Percentiles rank a stretch among this genome's conserved stretches.
These are phyloP conservation scores for Chloris gayana DNA, from an alignment of 176 grass and related monocot species.

Conservation along the genomic window DNA sequence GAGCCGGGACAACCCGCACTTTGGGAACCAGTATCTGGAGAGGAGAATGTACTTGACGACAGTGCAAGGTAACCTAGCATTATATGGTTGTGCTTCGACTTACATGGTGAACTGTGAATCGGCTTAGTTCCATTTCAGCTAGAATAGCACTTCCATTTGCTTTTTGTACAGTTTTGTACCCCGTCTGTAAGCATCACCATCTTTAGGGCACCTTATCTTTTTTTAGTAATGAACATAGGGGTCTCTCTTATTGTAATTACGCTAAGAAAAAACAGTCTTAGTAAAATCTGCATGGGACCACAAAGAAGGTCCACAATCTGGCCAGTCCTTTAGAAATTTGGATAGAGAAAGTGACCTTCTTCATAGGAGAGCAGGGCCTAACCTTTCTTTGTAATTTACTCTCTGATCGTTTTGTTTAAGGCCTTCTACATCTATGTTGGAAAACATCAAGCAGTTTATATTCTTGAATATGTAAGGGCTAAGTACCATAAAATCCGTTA, in stretches of 20 bases:
- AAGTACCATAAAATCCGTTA: background rate
- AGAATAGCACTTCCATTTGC: too few relatives aligned
- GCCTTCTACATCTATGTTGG: background rate
- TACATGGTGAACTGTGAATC: constrained; percentile 5
- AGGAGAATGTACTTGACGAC: constrained; percentile 51
- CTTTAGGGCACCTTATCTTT: too few relatives aligned
- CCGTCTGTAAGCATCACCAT: too few relatives aligned
- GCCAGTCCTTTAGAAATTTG: constrained; percentile 16
- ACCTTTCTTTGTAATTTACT: constrained; percentile 11
- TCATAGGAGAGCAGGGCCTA: background rate
- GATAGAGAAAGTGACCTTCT: constrained; percentile 16
- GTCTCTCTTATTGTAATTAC: background rate
- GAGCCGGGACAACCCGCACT: constrained; percentile 70
- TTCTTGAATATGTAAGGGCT: constrained; percentile 28
- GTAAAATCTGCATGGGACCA: background rate
- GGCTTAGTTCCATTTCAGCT: background rate
- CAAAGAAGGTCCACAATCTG: constrained; percentile 23
- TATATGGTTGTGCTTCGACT: background rate
- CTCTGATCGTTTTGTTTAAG: constrained; percentile 1
- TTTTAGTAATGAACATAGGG: too few relatives aligned
- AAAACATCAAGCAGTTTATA: background rate
- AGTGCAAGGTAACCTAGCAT: constrained; percentile 55
- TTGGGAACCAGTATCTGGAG: constrained; percentile 74
- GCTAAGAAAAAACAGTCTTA: background rate
- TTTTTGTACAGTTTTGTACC: too few relatives aligned